These are phyloP conservation scores for Podospora bellae-mahoneyi DNA, from an alignment of 495 filamentous ascomycete species.

Conservation along the genomic window DNA sequence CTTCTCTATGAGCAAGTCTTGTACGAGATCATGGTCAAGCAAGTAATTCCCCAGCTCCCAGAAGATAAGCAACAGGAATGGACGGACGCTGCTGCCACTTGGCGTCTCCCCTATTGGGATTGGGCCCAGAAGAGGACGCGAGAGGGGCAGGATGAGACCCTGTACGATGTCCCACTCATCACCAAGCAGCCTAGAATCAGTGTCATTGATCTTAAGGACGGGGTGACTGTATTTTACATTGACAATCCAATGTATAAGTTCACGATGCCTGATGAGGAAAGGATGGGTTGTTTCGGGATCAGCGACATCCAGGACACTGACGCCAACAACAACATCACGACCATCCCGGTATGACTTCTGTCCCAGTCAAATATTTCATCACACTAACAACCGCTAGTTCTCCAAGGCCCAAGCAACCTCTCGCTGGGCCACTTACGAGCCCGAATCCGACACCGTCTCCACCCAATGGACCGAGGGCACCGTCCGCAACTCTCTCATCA, in stretches of 20 bases:
- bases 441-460: conserved; percentile 2
- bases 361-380: not conserved
- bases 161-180: conserved; percentile 2
- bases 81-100: not conserved
- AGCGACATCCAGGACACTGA: not conserved
- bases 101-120: conserved; percentile 4
- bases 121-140: conserved; percentile 3
- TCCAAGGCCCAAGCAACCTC: conserved; percentile 1
- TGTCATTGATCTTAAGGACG: not conserved
- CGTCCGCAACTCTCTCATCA: not conserved
- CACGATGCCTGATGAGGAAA: not conserved
- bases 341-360: not conserved
- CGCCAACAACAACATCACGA: conserved; percentile 1
- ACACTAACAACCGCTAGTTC: not conserved
- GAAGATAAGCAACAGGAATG: not conserved
- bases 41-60: not conserved
- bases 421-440: conserved; percentile 5
- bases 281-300: not conserved
- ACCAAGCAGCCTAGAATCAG: not conserved
- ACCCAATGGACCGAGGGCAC: not conserved
- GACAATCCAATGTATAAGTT: conserved; percentile 1
- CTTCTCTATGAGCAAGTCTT: conserved; percentile 6
- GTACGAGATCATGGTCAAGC: conserved; percentile 3
- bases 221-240: not conserved
- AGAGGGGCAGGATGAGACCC: not conserved